Evolutionary conservation across 345 rosid species (phyloP), one percentile per base, ranked within the genome.

Genomic region (Eucalyptus sideroxylon): DNA sequence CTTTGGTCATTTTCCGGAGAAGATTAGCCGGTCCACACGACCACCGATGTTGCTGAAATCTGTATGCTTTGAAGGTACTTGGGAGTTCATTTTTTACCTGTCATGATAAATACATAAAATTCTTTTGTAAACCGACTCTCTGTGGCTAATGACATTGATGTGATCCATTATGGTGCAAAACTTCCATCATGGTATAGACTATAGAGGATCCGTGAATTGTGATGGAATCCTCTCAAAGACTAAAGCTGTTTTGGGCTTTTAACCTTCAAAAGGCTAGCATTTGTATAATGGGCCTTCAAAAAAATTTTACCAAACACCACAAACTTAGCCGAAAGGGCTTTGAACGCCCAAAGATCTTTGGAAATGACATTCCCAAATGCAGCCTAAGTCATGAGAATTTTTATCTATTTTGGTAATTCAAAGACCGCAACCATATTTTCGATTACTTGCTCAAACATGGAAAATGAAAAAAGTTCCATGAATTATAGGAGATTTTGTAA

Each of bases 11-110:
- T 91, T 94, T 95, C 87, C 93, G 89, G 92, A 95, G 94, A 77
- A 94, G 93, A 91, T 94, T 94, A 47, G 95, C 93, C 6, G 95
- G 97, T 49, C 94, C 95, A 87, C 96, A 93, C n/a, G 96, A 92
- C 96, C 95, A 93, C 17, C 95, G 91, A 88, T 93, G 95, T 91
- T 94, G 94, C 92, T 94, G 96, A 89, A 59, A 91, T 62, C 94
- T 89, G 65, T 92, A 92, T 23, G 96, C 93, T 69, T 93, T 93
- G 93, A 94, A 92, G 67, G 95, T 93, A 87, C 95, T 93, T 7
- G 96, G 96, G n/a, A 95, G 92, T 91, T 94, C 97, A 91, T 91
- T 93, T 88, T 91, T 94, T 27, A 93, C 94, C 93, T 94, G 11
- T 67, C 80, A 67, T 31, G 23, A 16, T 7, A 26, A 83, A 51